phyloP scores from a whole-genome alignment of 108 stramenopile species.

The Nannochloropsis oceanica region DNA sequence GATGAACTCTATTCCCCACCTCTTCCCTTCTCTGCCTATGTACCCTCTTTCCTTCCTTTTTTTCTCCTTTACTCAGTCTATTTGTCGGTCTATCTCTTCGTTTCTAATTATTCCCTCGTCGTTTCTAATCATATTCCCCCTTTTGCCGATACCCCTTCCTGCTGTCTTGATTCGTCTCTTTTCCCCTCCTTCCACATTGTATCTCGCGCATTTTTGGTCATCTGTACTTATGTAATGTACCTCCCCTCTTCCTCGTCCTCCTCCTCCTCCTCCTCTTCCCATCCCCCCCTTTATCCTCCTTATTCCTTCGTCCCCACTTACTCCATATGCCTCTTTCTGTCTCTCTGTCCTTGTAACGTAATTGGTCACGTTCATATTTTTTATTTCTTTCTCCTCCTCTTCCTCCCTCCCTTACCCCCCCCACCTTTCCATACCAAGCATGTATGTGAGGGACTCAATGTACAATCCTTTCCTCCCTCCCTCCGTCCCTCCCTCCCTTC shows the following conservation, averaged over 20 bases:
- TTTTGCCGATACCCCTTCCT: not conserved
- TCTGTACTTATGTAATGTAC: not conserved
- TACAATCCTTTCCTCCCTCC: no score
- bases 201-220: not conserved
- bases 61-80: not conserved
- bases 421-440: not conserved
- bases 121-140: not conserved
- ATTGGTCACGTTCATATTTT: no score
- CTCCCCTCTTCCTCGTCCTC: not conserved
- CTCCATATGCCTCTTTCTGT: not conserved
- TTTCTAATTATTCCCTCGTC: not conserved
- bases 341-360: not conserved
- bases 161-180: not conserved
- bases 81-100: not conserved
- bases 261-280: not conserved
- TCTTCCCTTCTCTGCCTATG: not conserved
- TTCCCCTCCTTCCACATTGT: not conserved
- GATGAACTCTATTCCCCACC: not conserved
- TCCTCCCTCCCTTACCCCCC: not conserved
- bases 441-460: not conserved
- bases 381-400: not conserved
- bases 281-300: not conserved
- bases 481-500: no score
- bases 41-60: not conserved
- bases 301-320: not conserved